These are phyloP conservation scores for Xeromyces bisporus DNA, from an alignment of 495 filamentous ascomycete species.

Conservation along the genomic window DNA sequence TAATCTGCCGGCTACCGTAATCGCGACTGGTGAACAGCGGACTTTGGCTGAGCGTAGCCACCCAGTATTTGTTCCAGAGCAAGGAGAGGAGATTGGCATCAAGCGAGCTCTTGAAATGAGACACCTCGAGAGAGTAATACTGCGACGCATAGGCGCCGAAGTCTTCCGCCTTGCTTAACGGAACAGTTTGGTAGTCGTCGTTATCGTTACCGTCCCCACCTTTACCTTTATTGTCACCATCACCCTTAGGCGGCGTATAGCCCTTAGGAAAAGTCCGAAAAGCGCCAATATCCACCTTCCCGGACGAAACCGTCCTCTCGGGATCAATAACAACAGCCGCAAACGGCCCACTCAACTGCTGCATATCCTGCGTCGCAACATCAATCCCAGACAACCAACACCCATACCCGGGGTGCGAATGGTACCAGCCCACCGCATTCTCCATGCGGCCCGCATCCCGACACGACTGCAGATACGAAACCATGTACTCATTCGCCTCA, in stretches of 20 bases:
- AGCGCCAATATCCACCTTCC: conserved; percentile 93
- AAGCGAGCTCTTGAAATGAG: conserved; percentile 82
- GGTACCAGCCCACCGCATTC: conserved; percentile 96
- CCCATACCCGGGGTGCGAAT: conserved; percentile 93
- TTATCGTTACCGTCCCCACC: conserved; percentile 30
- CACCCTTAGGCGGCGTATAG: conserved; percentile 41
- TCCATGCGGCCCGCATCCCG: conserved; percentile 64
- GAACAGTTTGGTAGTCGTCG: conserved; percentile 50
- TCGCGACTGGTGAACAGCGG: conserved; percentile 88
- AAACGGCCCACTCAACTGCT: conserved; percentile 85
- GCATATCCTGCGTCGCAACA: conserved; percentile 66
- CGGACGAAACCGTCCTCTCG: conserved; percentile 84
- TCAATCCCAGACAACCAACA: conserved; percentile 98
- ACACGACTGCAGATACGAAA: conserved; percentile 58
- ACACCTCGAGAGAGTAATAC: conserved; percentile 83
- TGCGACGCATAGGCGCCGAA: conserved; percentile 81
- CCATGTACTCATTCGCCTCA: conserved; percentile 94
- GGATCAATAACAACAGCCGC: conserved; percentile 95
- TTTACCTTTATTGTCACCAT: conserved; percentile 9
- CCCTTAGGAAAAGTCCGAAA: conserved; percentile 80
- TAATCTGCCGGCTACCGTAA: conserved; percentile 81
- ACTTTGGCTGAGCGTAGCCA: conserved; percentile 88
- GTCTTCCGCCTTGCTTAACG: conserved; percentile 81
- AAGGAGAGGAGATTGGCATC: conserved; percentile 71
- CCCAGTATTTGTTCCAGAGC: conserved; percentile 99